Conservation (phyloP, 192 early-diverging fungal species). For the Entomortierella parvispora region DNA sequence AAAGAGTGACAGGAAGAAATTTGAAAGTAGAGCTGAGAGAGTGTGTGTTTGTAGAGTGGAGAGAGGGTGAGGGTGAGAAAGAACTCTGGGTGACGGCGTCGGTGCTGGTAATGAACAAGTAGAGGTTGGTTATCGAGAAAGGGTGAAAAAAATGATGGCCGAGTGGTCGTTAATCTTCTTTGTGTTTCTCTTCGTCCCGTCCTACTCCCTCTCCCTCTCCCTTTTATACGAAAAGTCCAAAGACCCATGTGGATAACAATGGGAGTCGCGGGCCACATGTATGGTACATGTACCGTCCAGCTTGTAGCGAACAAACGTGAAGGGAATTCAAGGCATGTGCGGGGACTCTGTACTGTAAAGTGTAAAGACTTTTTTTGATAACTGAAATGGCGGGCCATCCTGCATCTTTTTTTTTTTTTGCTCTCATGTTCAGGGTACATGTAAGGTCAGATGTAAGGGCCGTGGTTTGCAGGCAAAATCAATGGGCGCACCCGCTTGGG, state of each 20-base stretch:
- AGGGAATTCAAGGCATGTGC: too few species aligned
- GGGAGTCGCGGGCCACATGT: neutral
- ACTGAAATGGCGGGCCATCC: too few species aligned
- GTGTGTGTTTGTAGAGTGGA: neutral
- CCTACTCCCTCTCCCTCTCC: neutral
- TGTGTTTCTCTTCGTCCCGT: neutral
- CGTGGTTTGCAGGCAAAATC: too few species aligned
- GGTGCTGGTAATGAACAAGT: neutral
- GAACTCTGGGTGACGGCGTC: neutral
- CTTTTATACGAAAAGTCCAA: neutral
- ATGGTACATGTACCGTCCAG: too few species aligned
- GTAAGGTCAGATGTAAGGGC: too few species aligned
- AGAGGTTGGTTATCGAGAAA: too few species aligned
- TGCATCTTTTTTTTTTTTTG: too few species aligned
- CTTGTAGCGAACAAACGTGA: too few species aligned
- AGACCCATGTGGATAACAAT: neutral
- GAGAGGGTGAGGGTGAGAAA: neutral
- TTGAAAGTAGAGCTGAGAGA: neutral
- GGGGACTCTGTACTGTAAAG: too few species aligned
- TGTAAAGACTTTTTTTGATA: too few species aligned
- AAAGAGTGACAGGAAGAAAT: slow-evolving; percentile 3
- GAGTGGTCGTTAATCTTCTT: neutral
- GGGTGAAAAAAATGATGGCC: neutral
- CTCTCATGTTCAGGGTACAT: too few species aligned
- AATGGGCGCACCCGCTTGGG: too few species aligned